Evolutionary conservation across 2,329 filamentous ascomycete species (phyloP).

Genomic region (Phialemoniopsis sp.): DNA sequence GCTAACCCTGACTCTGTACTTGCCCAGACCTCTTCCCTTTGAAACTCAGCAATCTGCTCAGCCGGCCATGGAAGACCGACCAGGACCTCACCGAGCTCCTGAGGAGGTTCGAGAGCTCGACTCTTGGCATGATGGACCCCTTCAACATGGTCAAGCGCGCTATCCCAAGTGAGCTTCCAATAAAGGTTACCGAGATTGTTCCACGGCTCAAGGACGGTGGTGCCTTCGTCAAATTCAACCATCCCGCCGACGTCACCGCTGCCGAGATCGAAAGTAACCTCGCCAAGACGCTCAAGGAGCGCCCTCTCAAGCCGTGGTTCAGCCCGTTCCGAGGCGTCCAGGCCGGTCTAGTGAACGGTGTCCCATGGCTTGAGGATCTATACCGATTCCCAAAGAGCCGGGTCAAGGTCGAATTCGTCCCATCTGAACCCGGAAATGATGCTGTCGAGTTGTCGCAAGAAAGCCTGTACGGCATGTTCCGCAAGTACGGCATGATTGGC

Average conservation of each 20-base stretch:
- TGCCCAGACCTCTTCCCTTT: constrained; percentile 75
- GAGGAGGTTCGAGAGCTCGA: constrained; percentile 45
- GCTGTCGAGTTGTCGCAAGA: constrained; percentile 82
- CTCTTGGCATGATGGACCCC: constrained; percentile 46
- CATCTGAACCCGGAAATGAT: constrained; percentile 57
- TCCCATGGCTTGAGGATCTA: constrained; percentile 92
- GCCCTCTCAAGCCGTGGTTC: constrained; percentile 84
- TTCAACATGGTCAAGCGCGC: constrained; percentile 54
- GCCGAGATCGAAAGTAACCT: constrained; percentile 48
- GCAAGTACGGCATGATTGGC: constrained; percentile 83
- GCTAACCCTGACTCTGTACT: not conserved
- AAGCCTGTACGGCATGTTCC: constrained; percentile 79
- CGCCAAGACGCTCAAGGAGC: constrained; percentile 58
- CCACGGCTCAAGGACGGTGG: constrained; percentile 88
- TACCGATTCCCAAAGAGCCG: constrained; percentile 74
- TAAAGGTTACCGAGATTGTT: constrained; percentile 76
- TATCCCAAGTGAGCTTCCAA: constrained; percentile 55
- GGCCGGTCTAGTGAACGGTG: constrained; percentile 71
- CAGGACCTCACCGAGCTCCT: constrained; percentile 45
- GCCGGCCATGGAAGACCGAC: constrained; percentile 43
- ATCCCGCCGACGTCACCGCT: constrained; percentile 30
- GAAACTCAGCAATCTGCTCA: constrained; percentile 50
- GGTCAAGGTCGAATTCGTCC: constrained; percentile 80
- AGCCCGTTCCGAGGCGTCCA: constrained; percentile 72
- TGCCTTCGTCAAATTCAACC: constrained; percentile 82